Conservation (phyloP, 495 filamentous ascomycete genomes). For the Neurospora terricola region DNA sequence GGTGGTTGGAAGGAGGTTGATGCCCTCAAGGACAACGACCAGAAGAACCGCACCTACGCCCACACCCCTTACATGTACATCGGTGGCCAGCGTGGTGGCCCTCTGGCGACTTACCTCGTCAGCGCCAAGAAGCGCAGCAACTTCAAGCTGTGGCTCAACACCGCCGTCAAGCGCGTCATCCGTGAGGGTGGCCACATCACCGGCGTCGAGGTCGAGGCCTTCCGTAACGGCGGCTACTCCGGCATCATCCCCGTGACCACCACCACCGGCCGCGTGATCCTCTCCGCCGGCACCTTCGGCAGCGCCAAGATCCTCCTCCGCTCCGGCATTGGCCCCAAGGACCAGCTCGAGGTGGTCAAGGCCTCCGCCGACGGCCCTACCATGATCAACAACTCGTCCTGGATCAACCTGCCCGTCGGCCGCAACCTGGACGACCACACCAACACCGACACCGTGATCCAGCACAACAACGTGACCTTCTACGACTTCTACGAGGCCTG, state of each 20-base stretch:
- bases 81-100: slow-evolving; percentile 58
- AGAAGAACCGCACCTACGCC: slow-evolving; percentile 58
- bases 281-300: slow-evolving; percentile 63
- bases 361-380: slow-evolving; percentile 40
- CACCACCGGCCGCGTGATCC: slow-evolving; percentile 53
- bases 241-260: slow-evolving; percentile 52
- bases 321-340: slow-evolving; percentile 54
- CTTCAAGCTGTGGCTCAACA: slow-evolving; percentile 58
- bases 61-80: slow-evolving; percentile 62
- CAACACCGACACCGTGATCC: slow-evolving; percentile 53
- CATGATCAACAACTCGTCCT: slow-evolving; percentile 43
- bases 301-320: slow-evolving; percentile 57
- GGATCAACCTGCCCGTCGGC: slow-evolving; percentile 68
- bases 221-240: slow-evolving; percentile 41
- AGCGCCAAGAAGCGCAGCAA: slow-evolving; percentile 49
- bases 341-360: slow-evolving; percentile 49
- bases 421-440: slow-evolving; percentile 65
- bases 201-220: slow-evolving; percentile 57
- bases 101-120: slow-evolving; percentile 63
- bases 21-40: slow-evolving; percentile 48
- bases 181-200: slow-evolving; percentile 51
- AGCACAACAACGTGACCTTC: slow-evolving; percentile 47
- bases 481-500: slow-evolving; percentile 59
- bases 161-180: slow-evolving; percentile 54
- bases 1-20: slow-evolving; percentile 54